phyloP scores from a whole-genome alignment of 2,329 filamentous ascomycete species.

The Chaetothyriales sp. region DNA sequence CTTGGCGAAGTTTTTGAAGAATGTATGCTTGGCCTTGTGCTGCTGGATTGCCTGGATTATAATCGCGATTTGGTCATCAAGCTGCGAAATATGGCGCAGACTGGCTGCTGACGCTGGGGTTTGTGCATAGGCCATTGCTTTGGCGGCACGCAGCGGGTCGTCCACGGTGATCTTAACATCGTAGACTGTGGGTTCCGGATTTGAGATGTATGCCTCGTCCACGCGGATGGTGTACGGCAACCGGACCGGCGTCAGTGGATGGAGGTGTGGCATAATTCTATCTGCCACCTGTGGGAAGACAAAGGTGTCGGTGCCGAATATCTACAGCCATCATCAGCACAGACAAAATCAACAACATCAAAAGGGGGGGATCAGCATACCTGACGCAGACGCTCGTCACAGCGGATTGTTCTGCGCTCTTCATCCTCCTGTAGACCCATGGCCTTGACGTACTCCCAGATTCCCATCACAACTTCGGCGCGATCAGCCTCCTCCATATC shows the following conservation, averaged over 20 bases:
- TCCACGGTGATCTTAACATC: slow-evolving; percentile 75
- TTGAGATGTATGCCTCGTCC: slow-evolving; percentile 61
- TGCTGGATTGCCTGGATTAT: slow-evolving; percentile 69
- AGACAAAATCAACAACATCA: neutral
- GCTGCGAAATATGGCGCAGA: slow-evolving; percentile 56
- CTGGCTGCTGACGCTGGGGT: slow-evolving; percentile 56
- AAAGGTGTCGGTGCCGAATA: slow-evolving; percentile 60
- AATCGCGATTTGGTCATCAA: slow-evolving; percentile 76
- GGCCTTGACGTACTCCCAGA: slow-evolving; percentile 88
- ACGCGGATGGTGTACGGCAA: slow-evolving; percentile 88
- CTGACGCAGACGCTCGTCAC: slow-evolving; percentile 65
- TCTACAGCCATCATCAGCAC: slow-evolving; percentile 30
- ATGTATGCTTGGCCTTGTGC: slow-evolving; percentile 79
- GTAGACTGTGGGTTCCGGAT: slow-evolving; percentile 68
- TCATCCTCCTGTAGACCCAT: slow-evolving; percentile 85
- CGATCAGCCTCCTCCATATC: slow-evolving; percentile 78
- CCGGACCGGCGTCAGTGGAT: slow-evolving; percentile 63
- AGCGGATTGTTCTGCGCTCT: slow-evolving; percentile 82
- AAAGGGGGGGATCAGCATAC: slow-evolving; percentile 35
- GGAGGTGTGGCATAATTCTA: slow-evolving; percentile 63
- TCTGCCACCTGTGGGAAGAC: slow-evolving; percentile 76
- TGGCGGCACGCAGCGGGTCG: slow-evolving; percentile 54
- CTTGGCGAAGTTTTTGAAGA: slow-evolving; percentile 61
- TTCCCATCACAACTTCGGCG: slow-evolving; percentile 71
- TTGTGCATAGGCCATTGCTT: slow-evolving; percentile 49